A percentile compares a stretch with the other conserved stretches of the same genome.
phyloP scores from a whole-genome alignment of 2,329 filamentous ascomycete species.

The Aspergillus puulaauensis region DNA sequence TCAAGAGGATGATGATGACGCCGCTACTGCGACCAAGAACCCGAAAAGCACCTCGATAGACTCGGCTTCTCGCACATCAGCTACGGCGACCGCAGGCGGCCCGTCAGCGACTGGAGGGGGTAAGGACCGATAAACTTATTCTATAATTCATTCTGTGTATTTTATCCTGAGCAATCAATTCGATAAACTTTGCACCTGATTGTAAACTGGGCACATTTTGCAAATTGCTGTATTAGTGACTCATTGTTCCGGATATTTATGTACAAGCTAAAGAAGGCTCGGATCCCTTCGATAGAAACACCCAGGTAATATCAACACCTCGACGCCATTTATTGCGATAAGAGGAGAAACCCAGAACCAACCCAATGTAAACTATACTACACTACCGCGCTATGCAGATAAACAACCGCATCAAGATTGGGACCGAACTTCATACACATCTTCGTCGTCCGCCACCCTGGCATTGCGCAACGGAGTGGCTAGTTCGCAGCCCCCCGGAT shows the following conservation, averaged over 20 bases:
- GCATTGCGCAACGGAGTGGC: constrained; percentile 52
- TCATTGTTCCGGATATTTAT: not conserved
- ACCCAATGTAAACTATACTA: constrained; percentile 1
- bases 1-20: constrained; percentile 47
- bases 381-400: not conserved
- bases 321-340: not conserved
- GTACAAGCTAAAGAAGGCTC: not conserved
- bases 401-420: not conserved
- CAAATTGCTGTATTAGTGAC: not conserved
- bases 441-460: constrained; percentile 53
- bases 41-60: constrained; percentile 4
- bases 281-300: not conserved
- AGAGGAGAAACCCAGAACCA: not conserved
- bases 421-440: constrained; percentile 36
- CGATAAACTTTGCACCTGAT: not conserved
- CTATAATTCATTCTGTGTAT: not conserved
- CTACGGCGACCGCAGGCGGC: constrained; percentile 15
- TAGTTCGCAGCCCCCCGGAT: constrained; percentile 53
- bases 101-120: constrained; percentile 14
- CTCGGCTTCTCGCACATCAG: constrained; percentile 5
- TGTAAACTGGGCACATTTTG: not conserved
- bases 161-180: not conserved
- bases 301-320: not conserved
- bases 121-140: constrained; percentile 16
- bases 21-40: constrained; percentile 14